Conservation (phyloP, 129 eudicot species). For the Lonicera japonica region DNA sequence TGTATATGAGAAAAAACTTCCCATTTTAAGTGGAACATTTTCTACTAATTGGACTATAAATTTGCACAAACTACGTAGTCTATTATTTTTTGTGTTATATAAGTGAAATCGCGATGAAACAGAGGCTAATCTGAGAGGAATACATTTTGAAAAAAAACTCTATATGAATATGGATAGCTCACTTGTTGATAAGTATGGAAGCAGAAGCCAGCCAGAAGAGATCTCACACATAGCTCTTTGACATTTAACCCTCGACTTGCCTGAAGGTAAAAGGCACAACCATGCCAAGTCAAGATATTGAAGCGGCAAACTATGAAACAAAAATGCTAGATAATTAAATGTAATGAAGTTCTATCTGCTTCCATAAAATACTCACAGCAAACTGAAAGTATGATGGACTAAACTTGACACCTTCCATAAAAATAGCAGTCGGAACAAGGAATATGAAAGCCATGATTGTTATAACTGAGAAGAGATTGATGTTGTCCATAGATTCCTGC, state of each 20-base stretch:
- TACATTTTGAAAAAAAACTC: background rate
- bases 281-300: background rate
- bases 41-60: too few relatives aligned
- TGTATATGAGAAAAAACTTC: too few relatives aligned
- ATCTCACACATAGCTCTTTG: slow-evolving; percentile 51
- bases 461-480: slow-evolving; percentile 77
- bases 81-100: too few relatives aligned
- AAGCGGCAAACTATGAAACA: background rate
- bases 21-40: too few relatives aligned
- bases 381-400: slow-evolving; percentile 61
- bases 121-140: background rate
- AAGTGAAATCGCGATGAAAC: too few relatives aligned
- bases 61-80: too few relatives aligned
- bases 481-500: slow-evolving; percentile 85
- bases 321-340: background rate
- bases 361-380: slow-evolving; percentile 46
- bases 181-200: slow-evolving; percentile 98
- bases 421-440: slow-evolving; percentile 50
- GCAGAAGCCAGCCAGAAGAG: slow-evolving; percentile 67
- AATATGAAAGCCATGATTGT: slow-evolving; percentile 57
- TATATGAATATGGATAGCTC: background rate
- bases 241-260: slow-evolving; percentile 65
- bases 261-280: slow-evolving; percentile 27
- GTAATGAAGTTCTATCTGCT: background rate
- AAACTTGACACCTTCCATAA: slow-evolving; percentile 71